A percentile compares a stretch with the other conserved stretches of the same genome.
phyloP scores from a whole-genome alignment of 1,284 basidiomycete genomes.

The Porogramme epimiltina region DNA sequence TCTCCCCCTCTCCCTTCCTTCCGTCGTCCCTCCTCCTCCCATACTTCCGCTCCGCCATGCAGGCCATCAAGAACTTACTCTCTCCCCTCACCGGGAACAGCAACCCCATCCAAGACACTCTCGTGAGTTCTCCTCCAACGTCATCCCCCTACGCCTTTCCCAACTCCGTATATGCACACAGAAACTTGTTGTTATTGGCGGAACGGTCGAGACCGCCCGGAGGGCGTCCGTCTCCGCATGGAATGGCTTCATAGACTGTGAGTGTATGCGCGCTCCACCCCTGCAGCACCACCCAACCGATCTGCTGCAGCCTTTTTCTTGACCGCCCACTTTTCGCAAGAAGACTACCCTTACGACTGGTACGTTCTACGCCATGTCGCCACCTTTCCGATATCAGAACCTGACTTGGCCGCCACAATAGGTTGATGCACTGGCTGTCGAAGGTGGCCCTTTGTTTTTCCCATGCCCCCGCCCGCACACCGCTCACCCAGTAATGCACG shows the following conservation, averaged over 20 bases:
- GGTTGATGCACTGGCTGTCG: conserved; percentile 85
- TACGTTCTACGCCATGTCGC: conserved; percentile 32
- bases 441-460: conserved; percentile 49
- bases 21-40: conserved; percentile 1
- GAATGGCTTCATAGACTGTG: conserved; percentile 86
- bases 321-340: conserved; percentile 82
- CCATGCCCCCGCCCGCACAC: conserved; percentile 7
- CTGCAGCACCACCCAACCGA: conserved; percentile 4
- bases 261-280: conserved; percentile 28
- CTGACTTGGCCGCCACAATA: conserved; percentile 28
- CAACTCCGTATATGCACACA: too few relatives aligned
- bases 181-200: conserved; percentile 37
- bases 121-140: conserved; percentile 21
- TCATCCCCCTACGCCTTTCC: background rate
- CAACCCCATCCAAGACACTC: conserved; percentile 33
- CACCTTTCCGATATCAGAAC: background rate
- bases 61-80: conserved; percentile 32
- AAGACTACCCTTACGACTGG: conserved; percentile 86
- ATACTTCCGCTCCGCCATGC: conserved; percentile 20
- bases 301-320: conserved; percentile 72
- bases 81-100: conserved; percentile 30
- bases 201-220: conserved; percentile 34
- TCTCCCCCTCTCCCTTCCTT: too few relatives aligned
- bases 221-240: conserved; percentile 71
- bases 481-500: conserved; percentile 9